phyloP scores from a whole-genome alignment of 2,329 filamentous ascomycete genomes.

The Neonectria faginata region DNA sequence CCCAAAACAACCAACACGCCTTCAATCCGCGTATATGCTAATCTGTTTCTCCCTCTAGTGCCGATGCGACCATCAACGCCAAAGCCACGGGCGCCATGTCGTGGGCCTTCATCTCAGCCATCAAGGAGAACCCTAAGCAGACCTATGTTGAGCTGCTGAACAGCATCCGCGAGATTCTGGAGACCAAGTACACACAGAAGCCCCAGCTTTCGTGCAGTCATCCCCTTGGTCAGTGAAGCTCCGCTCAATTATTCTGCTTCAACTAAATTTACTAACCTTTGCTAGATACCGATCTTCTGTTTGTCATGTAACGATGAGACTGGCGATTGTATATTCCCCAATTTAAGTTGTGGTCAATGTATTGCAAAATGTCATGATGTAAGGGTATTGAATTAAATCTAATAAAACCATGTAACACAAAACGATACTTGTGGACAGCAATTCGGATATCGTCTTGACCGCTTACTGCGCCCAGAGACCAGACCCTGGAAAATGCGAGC shows the following conservation, averaged over 20 bases:
- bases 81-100: constrained; percentile 98
- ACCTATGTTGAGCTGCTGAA: constrained; percentile 96
- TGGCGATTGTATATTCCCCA: neutral
- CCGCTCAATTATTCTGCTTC: constrained; percentile 2
- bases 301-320: constrained; percentile 67
- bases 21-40: constrained; percentile 29
- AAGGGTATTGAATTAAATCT: neutral
- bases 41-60: constrained; percentile 61
- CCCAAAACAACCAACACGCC: constrained; percentile 14
- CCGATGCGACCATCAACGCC: constrained; percentile 88
- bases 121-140: constrained; percentile 94
- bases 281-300: constrained; percentile 72
- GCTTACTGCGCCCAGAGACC: too few species aligned
- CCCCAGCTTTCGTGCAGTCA: constrained; percentile 97
- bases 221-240: constrained; percentile 79
- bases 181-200: constrained; percentile 91
- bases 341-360: neutral
- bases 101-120: constrained; percentile 91
- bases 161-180: constrained; percentile 90
- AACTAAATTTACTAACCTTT: constrained; percentile 13
- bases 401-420: neutral
- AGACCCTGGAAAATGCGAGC: neutral
- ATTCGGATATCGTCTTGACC: neutral
- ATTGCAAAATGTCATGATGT: constrained; percentile 5
- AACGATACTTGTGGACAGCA: neutral